Conservation (phyloP, 2,329 filamentous ascomycete genomes). For the Talaromyces albobiverticillius region DNA sequence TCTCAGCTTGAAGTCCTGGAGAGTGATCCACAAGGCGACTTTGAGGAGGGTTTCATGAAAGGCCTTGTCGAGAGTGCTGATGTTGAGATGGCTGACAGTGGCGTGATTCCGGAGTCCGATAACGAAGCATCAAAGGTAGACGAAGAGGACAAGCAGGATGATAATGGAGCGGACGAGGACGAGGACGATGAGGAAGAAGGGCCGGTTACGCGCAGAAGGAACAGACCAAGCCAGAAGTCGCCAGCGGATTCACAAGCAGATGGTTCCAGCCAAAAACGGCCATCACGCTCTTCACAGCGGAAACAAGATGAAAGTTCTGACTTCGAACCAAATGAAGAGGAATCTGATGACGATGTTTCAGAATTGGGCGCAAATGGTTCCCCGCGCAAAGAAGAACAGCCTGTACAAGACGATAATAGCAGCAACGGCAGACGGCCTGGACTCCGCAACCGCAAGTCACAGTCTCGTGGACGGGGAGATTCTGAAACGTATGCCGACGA, state of each 20-base stretch:
- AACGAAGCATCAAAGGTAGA: conserved; percentile 27
- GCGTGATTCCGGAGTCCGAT: conserved; percentile 41
- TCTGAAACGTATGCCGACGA: conserved; percentile 49
- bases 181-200: conserved; percentile 56
- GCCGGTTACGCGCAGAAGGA: conserved; percentile 49
- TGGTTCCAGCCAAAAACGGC: conserved; percentile 39
- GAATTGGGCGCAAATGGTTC: conserved; percentile 49
- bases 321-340: conserved; percentile 60
- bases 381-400: conserved; percentile 40
- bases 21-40: conserved; percentile 35
- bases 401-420: conserved; percentile 47
- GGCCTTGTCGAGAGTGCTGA: conserved; percentile 26
- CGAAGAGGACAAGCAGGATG: conserved; percentile 58
- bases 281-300: conserved; percentile 41
- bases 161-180: conserved; percentile 45
- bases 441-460: conserved; percentile 49
- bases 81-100: conserved; percentile 36
- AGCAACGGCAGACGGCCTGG: conserved; percentile 50
- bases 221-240: conserved; percentile 19
- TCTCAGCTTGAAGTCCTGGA: conserved; percentile 44
- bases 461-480: conserved; percentile 40
- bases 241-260: conserved; percentile 25
- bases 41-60: conserved; percentile 30
- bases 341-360: conserved; percentile 53
- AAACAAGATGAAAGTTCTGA: conserved; percentile 60